These are phyloP conservation scores for Pichia nanzhaoensis DNA, from an alignment of 805 yeast species.

Conservation along the genomic window DNA sequence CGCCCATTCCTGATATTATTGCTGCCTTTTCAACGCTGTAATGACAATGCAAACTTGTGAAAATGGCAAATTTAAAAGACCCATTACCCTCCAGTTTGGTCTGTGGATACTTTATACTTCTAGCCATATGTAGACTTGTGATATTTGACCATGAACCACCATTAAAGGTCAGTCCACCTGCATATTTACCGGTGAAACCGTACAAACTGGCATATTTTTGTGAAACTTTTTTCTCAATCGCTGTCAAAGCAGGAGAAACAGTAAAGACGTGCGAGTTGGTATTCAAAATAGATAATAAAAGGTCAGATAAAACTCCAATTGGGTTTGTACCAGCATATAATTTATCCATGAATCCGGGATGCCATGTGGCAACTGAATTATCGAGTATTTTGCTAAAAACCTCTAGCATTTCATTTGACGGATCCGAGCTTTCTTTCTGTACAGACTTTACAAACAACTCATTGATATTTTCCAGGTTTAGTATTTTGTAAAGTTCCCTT, in stretches of 20 bases:
- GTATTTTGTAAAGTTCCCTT: conserved; percentile 32
- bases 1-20: conserved; percentile 66
- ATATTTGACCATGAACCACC: conserved; percentile 88
- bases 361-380: conserved; percentile 79
- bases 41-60: conserved; percentile 66
- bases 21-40: conserved; percentile 81
- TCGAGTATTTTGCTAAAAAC: conserved; percentile 51
- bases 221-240: conserved; percentile 64
- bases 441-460: conserved; percentile 19
- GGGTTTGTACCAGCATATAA: conserved; percentile 83
- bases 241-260: conserved; percentile 73
- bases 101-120: conserved; percentile 59
- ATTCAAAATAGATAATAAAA: conserved; percentile 60
- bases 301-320: conserved; percentile 69
- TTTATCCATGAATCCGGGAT: conserved; percentile 78
- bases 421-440: conserved; percentile 10
- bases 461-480: conserved; percentile 31
- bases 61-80: conserved; percentile 54
- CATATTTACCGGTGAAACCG: conserved; percentile 44
- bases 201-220: conserved; percentile 62
- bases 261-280: conserved; percentile 84
- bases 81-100: conserved; percentile 58
- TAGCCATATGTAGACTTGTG: conserved; percentile 71
- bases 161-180: conserved; percentile 80
- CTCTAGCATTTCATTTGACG: conserved; percentile 36